Evolutionary conservation across 495 filamentous ascomycete genomes (phyloP).

Genomic region (Penicillium riverlandense): DNA sequence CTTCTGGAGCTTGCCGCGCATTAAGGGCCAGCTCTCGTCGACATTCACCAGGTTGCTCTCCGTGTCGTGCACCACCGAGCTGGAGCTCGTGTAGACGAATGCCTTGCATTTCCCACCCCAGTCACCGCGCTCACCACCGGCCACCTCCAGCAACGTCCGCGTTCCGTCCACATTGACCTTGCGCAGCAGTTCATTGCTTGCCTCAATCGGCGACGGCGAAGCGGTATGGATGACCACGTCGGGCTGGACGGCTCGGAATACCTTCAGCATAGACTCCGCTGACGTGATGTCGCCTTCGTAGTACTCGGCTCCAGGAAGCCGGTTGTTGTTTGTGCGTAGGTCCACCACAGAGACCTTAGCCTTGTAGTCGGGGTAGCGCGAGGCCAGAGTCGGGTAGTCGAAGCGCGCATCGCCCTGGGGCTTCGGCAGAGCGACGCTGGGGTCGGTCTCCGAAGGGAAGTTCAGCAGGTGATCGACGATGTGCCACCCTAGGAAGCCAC

Average conservation of each 20-base stretch:
- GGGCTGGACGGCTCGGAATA: conserved; percentile 68
- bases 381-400: conserved; percentile 30
- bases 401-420: conserved; percentile 32
- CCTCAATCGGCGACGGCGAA: conserved; percentile 55
- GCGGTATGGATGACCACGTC: conserved; percentile 93
- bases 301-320: conserved; percentile 67
- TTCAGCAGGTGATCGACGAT: conserved; percentile 51
- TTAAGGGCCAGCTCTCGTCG: conserved; percentile 78
- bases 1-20: conserved; percentile 60
- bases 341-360: conserved; percentile 77
- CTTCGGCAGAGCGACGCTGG: conserved; percentile 34
- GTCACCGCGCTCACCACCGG: conserved; percentile 50
- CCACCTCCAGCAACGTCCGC: conserved; percentile 66
- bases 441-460: conserved; percentile 42
- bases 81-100: conserved; percentile 91
- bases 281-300: conserved; percentile 85
- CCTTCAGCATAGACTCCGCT: conserved; percentile 48
- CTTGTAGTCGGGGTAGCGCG: conserved; percentile 36
- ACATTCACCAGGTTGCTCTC: conserved; percentile 77
- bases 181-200: conserved; percentile 31
- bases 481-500: conserved; percentile 53
- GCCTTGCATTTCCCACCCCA: conserved; percentile 69
- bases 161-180: conserved; percentile 95
- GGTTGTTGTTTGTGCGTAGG: conserved; percentile 68
- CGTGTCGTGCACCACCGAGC: conserved; percentile 79